Evolutionary conservation across 2,329 filamentous ascomycete genomes (phyloP), one percentile per base, ranked within the genome.

Genomic region (Parasarocladium wereldwijsianum): DNA sequence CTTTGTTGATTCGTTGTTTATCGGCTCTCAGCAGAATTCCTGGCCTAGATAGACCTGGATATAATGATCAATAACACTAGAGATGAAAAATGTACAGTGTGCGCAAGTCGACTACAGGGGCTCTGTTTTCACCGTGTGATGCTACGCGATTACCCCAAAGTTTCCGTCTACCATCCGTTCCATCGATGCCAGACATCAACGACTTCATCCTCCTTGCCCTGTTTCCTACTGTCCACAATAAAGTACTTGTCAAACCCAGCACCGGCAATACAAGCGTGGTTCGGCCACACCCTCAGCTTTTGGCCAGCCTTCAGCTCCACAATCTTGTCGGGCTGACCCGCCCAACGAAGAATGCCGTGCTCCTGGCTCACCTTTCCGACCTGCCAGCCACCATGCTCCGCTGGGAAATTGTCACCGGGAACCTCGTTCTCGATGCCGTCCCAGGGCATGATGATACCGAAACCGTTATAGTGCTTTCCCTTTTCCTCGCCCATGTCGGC

Each of bases 131-230:
- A n/a, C n/a, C n/a, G n/a, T n/a, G n/a, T n/a, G n/a, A n/a, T n/a
- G n/a, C n/a, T n/a, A n/a, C n/a, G n/a, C n/a, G n/a, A n/a, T n/a
- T n/a, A n/a, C n/a, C n/a, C n/a, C n/a, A n/a, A n/a, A n/a, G n/a
- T n/a, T n/a, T n/a, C n/a, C n/a, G n/a, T n/a, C n/a, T 50, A 82
- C 78, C 77, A 83, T 1, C 77, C 77, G 33, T 70, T 64, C 64
- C 73, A 78, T 37, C 77, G 58, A 11, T 66, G 57, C 77, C 79
- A 86, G n/a, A 84, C 68, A 57, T 85, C 80, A 11, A 80, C 58
- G 32, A 80, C 60, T 39, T 68, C 61, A 32, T 72, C 60, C 36
- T 68, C 60, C n/a, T 58, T 55, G 0, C 58, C 61, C 33, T 58
- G 52, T n/a, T 48, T 54, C 26, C 62, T 55, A n/a, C 67, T 70